These are phyloP conservation scores for Fusarium lateritium DNA, from an alignment of 2,329 filamentous ascomycete genomes.

Conservation along the genomic window DNA sequence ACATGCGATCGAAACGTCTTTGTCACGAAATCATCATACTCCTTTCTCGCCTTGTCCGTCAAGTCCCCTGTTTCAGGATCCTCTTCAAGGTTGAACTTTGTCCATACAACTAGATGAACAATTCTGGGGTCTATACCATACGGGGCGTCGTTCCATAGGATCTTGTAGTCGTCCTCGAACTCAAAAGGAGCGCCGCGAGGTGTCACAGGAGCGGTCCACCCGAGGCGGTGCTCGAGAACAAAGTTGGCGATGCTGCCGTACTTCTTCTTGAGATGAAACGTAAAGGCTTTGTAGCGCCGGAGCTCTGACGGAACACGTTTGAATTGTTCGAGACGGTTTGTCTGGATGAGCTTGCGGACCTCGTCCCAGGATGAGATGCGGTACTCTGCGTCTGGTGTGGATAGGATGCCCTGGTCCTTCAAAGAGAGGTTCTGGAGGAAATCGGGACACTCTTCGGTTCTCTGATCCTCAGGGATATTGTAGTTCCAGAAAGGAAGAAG, in stretches of 20 bases:
- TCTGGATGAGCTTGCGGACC: slow-evolving; percentile 72
- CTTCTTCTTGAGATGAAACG: slow-evolving; percentile 71
- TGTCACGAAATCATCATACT: slow-evolving; percentile 80
- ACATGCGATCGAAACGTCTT: slow-evolving; percentile 73
- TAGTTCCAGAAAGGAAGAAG: slow-evolving; percentile 82
- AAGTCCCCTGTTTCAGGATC: slow-evolving; percentile 76
- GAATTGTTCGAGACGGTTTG: slow-evolving; percentile 82
- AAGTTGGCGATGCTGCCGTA: slow-evolving; percentile 86
- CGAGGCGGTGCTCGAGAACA: slow-evolving; percentile 77
- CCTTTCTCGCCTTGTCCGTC: slow-evolving; percentile 71
- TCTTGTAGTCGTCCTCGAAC: slow-evolving; percentile 73
- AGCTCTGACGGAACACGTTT: slow-evolving; percentile 83
- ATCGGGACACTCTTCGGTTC: slow-evolving; percentile 77
- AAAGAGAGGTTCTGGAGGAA: slow-evolving; percentile 74
- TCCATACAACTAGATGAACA: slow-evolving; percentile 92
- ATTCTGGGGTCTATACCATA: slow-evolving; percentile 86
- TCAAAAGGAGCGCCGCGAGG: slow-evolving; percentile 59
- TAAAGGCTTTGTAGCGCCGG: slow-evolving; percentile 82
- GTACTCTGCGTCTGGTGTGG: slow-evolving; percentile 78
- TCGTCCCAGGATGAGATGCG: slow-evolving; percentile 76
- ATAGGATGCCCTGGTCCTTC: slow-evolving; percentile 80
- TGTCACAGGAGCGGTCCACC: slow-evolving; percentile 71
- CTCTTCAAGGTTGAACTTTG: slow-evolving; percentile 85
- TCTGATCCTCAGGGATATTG: slow-evolving; percentile 77
- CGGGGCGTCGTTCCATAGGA: slow-evolving; percentile 93